Conservation (phyloP, 129 eudicot species). For the Calendula officinalis region DNA sequence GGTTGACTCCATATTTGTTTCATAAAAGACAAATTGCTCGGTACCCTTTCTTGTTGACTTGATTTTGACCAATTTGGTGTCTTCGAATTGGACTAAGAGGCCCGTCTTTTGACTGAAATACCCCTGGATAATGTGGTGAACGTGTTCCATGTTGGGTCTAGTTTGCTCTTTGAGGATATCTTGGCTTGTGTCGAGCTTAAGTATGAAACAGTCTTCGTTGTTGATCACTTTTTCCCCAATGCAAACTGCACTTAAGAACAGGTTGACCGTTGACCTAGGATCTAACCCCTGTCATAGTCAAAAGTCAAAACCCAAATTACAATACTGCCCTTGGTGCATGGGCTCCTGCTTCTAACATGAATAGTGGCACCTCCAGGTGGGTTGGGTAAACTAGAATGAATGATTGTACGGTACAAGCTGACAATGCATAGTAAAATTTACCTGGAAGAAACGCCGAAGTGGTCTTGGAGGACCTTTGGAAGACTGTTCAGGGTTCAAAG, state of each 20-base stretch:
- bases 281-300: constrained; percentile 57
- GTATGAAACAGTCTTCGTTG: constrained; percentile 62
- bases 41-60: constrained; percentile 39
- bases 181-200: constrained; percentile 51
- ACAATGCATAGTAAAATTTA: constrained; percentile 10
- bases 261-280: constrained; percentile 67
- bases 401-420: background rate
- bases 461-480: constrained; percentile 84
- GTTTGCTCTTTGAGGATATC: constrained; percentile 60
- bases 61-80: constrained; percentile 66
- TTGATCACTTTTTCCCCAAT: constrained; percentile 59
- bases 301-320: background rate
- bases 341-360: background rate
- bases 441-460: constrained; percentile 81
- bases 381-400: background rate
- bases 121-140: constrained; percentile 73
- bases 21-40: constrained; percentile 51
- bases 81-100: constrained; percentile 69
- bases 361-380: background rate
- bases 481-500: constrained; percentile 48
- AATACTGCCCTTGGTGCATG: background rate
- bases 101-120: constrained; percentile 83
- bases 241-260: constrained; percentile 63
- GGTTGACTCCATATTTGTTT: constrained; percentile 66
- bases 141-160: constrained; percentile 57